Conservation (phyloP, 2,329 filamentous ascomycete genomes). For the Penicillium sp. region DNA sequence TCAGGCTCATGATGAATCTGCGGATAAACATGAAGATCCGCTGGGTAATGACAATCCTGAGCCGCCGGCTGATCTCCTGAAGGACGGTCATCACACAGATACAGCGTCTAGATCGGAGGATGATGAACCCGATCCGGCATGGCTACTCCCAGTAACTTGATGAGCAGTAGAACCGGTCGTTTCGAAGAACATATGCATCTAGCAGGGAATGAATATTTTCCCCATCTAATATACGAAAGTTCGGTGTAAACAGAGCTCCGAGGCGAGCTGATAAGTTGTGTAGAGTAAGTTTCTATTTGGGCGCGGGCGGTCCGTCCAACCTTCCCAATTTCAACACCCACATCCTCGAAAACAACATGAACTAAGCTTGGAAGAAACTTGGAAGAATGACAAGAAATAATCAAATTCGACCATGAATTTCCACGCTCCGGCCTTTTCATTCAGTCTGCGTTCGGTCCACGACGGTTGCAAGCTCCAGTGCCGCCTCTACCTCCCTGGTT, state of each 20-base stretch:
- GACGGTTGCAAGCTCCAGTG: constrained; percentile 75
- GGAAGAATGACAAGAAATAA: neutral
- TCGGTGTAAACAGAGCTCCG: neutral
- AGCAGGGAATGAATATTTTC: neutral
- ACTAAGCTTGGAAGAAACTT: neutral
- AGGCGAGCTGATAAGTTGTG: neutral
- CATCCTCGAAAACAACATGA: constrained; percentile 1
- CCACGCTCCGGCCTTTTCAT: constrained; percentile 48
- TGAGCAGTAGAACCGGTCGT: neutral
- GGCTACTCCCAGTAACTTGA: constrained; percentile 28
- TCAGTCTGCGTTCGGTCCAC: constrained; percentile 81
- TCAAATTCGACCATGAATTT: constrained; percentile 28
- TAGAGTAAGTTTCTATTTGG: neutral
- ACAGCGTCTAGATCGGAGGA: constrained; percentile 34
- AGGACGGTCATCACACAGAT: constrained; percentile 23
- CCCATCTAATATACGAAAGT: neutral
- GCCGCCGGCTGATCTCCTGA: constrained; percentile 38
- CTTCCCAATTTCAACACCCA: constrained; percentile 1
- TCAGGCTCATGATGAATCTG: neutral
- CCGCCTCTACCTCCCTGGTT: constrained; percentile 71
- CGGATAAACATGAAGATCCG: constrained; percentile 15
- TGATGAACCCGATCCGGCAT: constrained; percentile 46
- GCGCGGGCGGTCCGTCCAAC: neutral
- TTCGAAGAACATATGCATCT: neutral
- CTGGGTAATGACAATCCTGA: constrained; percentile 33